Base-by-base conservation (phyloP, 2,329 filamentous ascomycete genomes). In the Alternaria consortialis region DNA sequence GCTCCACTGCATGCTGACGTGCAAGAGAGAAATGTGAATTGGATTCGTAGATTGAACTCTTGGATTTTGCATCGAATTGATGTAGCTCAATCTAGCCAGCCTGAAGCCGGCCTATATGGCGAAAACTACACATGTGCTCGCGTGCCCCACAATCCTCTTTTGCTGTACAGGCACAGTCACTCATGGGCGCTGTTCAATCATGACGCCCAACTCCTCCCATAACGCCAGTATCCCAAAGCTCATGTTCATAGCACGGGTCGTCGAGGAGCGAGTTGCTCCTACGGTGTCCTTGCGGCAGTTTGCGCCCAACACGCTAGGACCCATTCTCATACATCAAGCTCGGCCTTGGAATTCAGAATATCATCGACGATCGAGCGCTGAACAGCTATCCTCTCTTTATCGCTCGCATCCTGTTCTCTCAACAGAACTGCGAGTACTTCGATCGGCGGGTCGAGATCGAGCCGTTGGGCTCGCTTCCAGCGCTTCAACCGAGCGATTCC, bases 361-460 rank as follows among this genome's bases (percentile, higher is more conserved):
- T 89, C 86, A 75, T 96, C 92, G 68, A 95, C 88, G 72, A 94
- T 87, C 23, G 94, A 91, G 66, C 83, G 84, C 79, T 95, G 86
- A 34, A 85, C 78, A 32, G 81, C 83, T 34, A 76, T 71, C 34
- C 84, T 85, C 0, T 83, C 84, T 53, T 78, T 85, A 7, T 56
- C 62, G 5, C 85, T 37, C 12, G n/a, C 54, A 23, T 60, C 81
- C 72, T 90, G 87, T 73, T 93, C 90, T 73, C 88, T 90, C 56
- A 97, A 72, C 47, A 98, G 80, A 15, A 98, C 91, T 0, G 93
- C 92, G 5, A 98, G 84, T 4, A 97, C 93, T 78, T 98, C 94
- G 27, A 97, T 86, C 0, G 95, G 94, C 1, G 95, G 95, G 32
- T 90, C 86, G n/a, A 99, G 84, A 3, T 90, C 90, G n/a, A 99